phyloP scores from a whole-genome alignment of 495 filamentous ascomycete genomes.

The Penicillium samsonianum region DNA sequence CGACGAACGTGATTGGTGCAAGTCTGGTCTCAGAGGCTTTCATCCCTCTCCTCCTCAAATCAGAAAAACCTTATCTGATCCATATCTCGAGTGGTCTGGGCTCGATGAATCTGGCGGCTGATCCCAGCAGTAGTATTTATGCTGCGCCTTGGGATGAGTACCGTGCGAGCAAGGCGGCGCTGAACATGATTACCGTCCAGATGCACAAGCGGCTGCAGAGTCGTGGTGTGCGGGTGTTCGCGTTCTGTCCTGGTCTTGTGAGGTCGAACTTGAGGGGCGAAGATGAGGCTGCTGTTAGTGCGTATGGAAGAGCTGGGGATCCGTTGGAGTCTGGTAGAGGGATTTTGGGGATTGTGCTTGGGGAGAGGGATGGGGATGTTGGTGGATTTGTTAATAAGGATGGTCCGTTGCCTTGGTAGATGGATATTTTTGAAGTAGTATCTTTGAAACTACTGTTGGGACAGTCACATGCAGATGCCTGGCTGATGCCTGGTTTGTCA shows the following conservation, averaged over 20 bases:
- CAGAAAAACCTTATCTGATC: slow-evolving; percentile 37
- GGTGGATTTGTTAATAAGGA: slow-evolving; percentile 32
- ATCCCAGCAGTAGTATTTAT: slow-evolving; percentile 26
- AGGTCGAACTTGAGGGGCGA: slow-evolving; percentile 35
- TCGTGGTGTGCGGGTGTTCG: slow-evolving; percentile 21
- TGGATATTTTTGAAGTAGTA: too few relatives aligned
- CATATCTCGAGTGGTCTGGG: slow-evolving; percentile 40
- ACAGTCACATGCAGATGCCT: too few relatives aligned
- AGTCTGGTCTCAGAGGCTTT: slow-evolving; percentile 41
- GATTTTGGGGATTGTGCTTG: slow-evolving; percentile 33
- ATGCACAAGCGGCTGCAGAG: slow-evolving; percentile 13
- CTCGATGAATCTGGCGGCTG: slow-evolving; percentile 34
- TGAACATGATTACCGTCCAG: slow-evolving; percentile 41
- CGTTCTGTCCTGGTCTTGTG: slow-evolving; percentile 27
- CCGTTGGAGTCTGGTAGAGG: slow-evolving; percentile 27
- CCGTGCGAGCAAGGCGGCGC: slow-evolving; percentile 44
- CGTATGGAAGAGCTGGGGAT: slow-evolving; percentile 29
- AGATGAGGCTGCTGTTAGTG: slow-evolving; percentile 24
- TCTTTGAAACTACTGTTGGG: too few relatives aligned
- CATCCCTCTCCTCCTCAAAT: slow-evolving; percentile 40
- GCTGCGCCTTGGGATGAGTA: slow-evolving; percentile 28
- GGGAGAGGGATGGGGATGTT: slow-evolving; percentile 32
- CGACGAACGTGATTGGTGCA: slow-evolving; percentile 42
- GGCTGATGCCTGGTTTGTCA: too few relatives aligned
- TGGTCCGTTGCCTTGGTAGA: slow-evolving; percentile 23